A percentile compares a stretch with the other conserved stretches of the same genome.
These are phyloP conservation scores for Trichopus zeylanicus DNA, from an alignment of 116 monocot species.

Conservation along the genomic window DNA sequence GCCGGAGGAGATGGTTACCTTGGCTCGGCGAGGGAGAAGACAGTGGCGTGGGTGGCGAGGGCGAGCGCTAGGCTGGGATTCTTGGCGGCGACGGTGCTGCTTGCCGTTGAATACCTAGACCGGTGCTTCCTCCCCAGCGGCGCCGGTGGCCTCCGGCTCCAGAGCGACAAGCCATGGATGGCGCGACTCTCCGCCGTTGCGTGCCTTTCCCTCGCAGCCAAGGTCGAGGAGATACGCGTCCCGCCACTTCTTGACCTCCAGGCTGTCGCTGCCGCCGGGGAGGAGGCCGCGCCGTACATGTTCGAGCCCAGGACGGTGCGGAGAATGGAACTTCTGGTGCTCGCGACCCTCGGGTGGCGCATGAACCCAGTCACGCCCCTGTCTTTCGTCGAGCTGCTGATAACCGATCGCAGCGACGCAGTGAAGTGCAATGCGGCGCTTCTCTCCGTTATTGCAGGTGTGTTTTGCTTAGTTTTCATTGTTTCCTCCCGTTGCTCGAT, in stretches of 20 bases:
- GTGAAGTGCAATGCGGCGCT: conserved; percentile 22
- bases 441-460: conserved; percentile 27
- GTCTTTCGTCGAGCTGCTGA: conserved; percentile 33
- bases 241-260: conserved; percentile 75
- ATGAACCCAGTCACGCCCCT: conserved; percentile 62
- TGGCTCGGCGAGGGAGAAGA: conserved; percentile 7
- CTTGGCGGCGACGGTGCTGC: conserved; percentile 36
- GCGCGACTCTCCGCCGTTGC: conserved; percentile 63
- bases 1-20: too few species aligned
- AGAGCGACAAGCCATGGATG: conserved; percentile 31
- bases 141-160: conserved; percentile 17
- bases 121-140: conserved; percentile 37
- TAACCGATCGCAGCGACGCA: not conserved
- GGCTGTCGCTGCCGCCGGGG: conserved; percentile 7
- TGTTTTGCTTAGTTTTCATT: not conserved
- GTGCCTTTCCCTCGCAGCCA: conserved; percentile 75
- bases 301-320: conserved; percentile 68
- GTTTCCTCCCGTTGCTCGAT: too few species aligned
- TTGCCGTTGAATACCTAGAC: conserved; percentile 56
- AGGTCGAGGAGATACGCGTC: conserved; percentile 70
- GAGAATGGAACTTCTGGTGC: conserved; percentile 74
- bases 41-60: conserved; percentile 12
- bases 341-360: conserved; percentile 59
- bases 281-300: conserved; percentile 14
- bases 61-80: conserved; percentile 28